Conservation (phyloP, 805 yeast species). For the Kregervanrija pseudodelftensis region DNA sequence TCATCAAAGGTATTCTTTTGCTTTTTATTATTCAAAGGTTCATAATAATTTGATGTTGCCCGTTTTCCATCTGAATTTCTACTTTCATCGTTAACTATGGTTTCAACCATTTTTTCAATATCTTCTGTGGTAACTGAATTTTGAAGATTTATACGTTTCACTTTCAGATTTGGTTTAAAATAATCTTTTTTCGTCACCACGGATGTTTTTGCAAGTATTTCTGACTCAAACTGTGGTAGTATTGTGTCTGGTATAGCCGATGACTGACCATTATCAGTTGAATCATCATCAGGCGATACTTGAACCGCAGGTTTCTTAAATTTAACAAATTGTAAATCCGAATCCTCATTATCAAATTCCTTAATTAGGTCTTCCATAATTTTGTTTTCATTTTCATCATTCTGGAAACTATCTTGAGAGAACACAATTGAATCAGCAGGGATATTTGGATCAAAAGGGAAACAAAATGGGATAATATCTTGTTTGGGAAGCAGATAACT, state of each 20-base stretch:
- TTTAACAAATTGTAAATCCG: constrained; percentile 15
- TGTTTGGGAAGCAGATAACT: constrained; percentile 34
- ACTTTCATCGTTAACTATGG: not conserved
- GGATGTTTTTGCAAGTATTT: constrained; percentile 6
- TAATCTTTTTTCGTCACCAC: constrained; percentile 14
- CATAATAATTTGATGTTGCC: too few species aligned
- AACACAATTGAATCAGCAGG: constrained; percentile 4
- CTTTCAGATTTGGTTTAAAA: constrained; percentile 22
- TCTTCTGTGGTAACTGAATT: constrained; percentile 3
- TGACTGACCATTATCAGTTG: too few species aligned
- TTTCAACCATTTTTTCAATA: constrained; percentile 2
- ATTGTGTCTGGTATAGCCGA: too few species aligned
- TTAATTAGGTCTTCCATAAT: constrained; percentile 23
- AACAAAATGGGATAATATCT: constrained; percentile 21
- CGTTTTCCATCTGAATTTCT: not conserved
- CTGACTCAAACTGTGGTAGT: constrained; percentile 7
- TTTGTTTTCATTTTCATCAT: constrained; percentile 1
- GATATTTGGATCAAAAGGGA: constrained; percentile 19
- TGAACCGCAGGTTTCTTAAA: constrained; percentile 30
- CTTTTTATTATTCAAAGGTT: too few species aligned
- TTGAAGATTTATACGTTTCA: constrained; percentile 19
- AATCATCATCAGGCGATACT: not conserved
- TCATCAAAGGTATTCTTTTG: too few species aligned
- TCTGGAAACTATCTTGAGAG: constrained; percentile 7
- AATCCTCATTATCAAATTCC: constrained; percentile 13